Base-by-base conservation (phyloP, 805 yeast species). In the Torulaspora gathmanii region DNA sequence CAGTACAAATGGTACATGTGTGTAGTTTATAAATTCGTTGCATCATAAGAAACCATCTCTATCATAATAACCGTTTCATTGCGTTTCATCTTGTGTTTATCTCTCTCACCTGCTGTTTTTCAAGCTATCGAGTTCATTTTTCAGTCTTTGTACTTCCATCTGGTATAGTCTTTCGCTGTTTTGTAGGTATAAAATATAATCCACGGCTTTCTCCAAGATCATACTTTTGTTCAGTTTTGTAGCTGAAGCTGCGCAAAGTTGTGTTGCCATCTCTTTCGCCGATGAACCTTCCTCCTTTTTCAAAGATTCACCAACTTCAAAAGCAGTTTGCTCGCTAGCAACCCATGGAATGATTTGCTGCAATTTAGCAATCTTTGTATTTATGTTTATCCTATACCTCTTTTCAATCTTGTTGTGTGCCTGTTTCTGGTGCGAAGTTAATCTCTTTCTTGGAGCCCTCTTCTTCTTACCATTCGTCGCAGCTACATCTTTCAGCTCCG, bases 341-440 rank as follows among this genome's bases (percentile, higher is more conserved):
- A 81, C 77, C 79, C 83, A 77, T 10, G 89, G 89, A 28, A 83
- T 82, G 19, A 82, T 70, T 54, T 74, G 75, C 57, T 81, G 86
- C 43, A 82, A 64, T 25, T 80, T 79, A 3, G 84, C 84, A 45
- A 83, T 83, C 60, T 81, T 82, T 10, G 84, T 78, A 59, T 82
- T 82, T 61, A 83, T 81, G 61, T 82, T 82, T 49, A 80, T 81
- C 60, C 88, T 69, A 62, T 83, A 82, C 47, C 82, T 74, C 59
- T 82, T 80, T 58, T 83, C 89, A 50, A 83, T 80, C 63, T 78
- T 79, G 66, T 82, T 82, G 59, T 83, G 90, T 0, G 86, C 86
- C 55, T 78, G 78, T 53, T 82, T 80, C 64, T 82, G 88, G 52
- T 73, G 72, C 5, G 71, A 70, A 7, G 82, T 76, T 44, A 78